phyloP scores from a whole-genome alignment of 371 early-diverging fungal genomes.

The Apophysomyces trapeziformis region DNA sequence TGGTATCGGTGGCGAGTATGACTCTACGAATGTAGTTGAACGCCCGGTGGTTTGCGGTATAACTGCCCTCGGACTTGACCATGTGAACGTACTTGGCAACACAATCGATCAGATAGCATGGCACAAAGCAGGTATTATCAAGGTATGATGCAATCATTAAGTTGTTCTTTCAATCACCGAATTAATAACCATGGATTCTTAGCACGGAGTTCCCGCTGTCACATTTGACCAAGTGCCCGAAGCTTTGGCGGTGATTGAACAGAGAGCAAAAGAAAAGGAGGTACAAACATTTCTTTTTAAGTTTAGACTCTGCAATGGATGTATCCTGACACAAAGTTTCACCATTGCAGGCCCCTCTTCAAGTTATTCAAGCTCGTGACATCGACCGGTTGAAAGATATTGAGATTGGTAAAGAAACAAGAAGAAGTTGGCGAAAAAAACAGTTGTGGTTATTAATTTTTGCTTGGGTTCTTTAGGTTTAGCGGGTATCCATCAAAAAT shows the following conservation, averaged over 20 bases:
- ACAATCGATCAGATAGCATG: constrained; percentile 87
- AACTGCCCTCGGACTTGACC: constrained; percentile 84
- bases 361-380: constrained; percentile 18
- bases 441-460: not conserved
- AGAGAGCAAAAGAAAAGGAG: constrained; percentile 71
- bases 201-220: constrained; percentile 69
- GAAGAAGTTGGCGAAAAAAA: not conserved
- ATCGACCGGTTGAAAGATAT: constrained; percentile 20
- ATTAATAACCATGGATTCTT: not conserved
- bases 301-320: not conserved
- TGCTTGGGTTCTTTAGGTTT: constrained; percentile 53
- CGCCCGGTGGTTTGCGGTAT: constrained; percentile 80
- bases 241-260: constrained; percentile 71
- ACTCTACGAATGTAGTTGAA: constrained; percentile 81
- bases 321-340: not conserved
- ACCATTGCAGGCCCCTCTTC: constrained; percentile 20
- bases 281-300: constrained; percentile 28
- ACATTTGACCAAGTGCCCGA: constrained; percentile 72
- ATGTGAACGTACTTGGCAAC: constrained; percentile 72
- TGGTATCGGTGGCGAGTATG: constrained; percentile 87
- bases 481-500: constrained; percentile 82
- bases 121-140: constrained; percentile 95
- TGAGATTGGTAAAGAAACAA: constrained; percentile 17
- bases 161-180: too few relatives aligned
- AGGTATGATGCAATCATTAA: constrained; percentile 40